A percentile compares a stretch with the other conserved stretches of the same genome.
Conservation (phyloP, 345 rosid genomes). For the Sisymbrium irio region DNA sequence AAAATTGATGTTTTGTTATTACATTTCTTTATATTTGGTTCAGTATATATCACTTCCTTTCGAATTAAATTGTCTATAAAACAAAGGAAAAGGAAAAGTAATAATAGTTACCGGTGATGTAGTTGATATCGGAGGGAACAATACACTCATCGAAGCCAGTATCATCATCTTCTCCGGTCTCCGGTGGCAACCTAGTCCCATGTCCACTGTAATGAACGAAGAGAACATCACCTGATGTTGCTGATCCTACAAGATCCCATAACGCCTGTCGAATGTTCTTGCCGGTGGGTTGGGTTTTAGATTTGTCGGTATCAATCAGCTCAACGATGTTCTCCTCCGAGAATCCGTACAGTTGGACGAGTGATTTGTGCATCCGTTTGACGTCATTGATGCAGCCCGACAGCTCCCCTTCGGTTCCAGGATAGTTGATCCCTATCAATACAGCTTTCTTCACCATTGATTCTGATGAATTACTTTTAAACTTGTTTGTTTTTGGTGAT, state of each 20-base stretch:
- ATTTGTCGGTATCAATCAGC: conserved; percentile 62
- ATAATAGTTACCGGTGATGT: conserved; percentile 57
- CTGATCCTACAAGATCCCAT: conserved; percentile 47
- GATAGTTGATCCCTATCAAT: conserved; percentile 6
- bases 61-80: background rate
- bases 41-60: no score
- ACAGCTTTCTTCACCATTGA: conserved; percentile 6
- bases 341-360: conserved; percentile 61
- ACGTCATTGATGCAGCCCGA: conserved; percentile 88
- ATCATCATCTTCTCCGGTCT: conserved; percentile 87
- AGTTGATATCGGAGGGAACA: conserved; percentile 78
- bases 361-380: conserved; percentile 46
- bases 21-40: no score
- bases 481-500: background rate
- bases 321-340: conserved; percentile 51
- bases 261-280: conserved; percentile 61
- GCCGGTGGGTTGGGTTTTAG: conserved; percentile 63
- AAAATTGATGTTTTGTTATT: no score
- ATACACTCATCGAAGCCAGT: conserved; percentile 88
- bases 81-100: background rate
- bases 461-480: background rate
- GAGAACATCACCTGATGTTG: conserved; percentile 52
- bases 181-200: conserved; percentile 81
- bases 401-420: conserved; percentile 52
- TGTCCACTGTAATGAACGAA: conserved; percentile 89